Base-by-base conservation (phyloP, 139 green algal genomes). In the Raphidocelis subcapitata region DNA sequence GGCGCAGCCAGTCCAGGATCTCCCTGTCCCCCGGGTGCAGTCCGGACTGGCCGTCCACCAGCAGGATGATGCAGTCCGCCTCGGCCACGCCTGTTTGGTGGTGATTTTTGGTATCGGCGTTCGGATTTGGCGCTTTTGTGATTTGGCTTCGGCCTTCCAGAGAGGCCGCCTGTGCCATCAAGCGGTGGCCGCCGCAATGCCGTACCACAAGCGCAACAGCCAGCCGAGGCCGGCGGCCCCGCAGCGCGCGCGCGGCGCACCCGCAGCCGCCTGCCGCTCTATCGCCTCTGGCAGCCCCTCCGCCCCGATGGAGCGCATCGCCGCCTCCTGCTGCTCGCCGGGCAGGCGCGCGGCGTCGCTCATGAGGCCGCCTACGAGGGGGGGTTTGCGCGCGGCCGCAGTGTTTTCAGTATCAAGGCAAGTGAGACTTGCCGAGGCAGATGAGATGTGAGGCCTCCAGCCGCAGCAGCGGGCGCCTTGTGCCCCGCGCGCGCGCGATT, bases 1-100 rank as follows among this genome's bases (percentile, higher is more conserved):
- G 77, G 5, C 94, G 79, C 79, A 99, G 85, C 96, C 96, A 99
- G 23, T 77, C 57, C 44, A 94, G 68, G 4, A 99, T 91, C 76
- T 99, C 95, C 72, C 87, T 72, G 65, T 98, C 94, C 0, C 79
- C 82, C 1, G 83, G 65, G 4, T 91, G 95, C 36, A 92, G 31
- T 15, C 94, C 94, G 14, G 70, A 72, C 85, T 99, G 89, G 3
- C 96, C 95, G 70, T 99, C 95, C 47, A 93, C 85, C 31, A 98
- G 83, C 41, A 99, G 57, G 10, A 99, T 67, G 8, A 99, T 67
- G 1, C 62, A 74, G 72, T 94, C 88, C 1, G 95, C 88, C 78
- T 99, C 95, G 20, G 76, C 80, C 52, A 99, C 91, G 28, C 91
- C 95, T 87, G 79, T 18, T 16, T 28, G n/a, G n/a, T n/a, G n/a